Base-by-base conservation (phyloP, 371 early-diverging fungal species). In the Mucor piriformis region DNA sequence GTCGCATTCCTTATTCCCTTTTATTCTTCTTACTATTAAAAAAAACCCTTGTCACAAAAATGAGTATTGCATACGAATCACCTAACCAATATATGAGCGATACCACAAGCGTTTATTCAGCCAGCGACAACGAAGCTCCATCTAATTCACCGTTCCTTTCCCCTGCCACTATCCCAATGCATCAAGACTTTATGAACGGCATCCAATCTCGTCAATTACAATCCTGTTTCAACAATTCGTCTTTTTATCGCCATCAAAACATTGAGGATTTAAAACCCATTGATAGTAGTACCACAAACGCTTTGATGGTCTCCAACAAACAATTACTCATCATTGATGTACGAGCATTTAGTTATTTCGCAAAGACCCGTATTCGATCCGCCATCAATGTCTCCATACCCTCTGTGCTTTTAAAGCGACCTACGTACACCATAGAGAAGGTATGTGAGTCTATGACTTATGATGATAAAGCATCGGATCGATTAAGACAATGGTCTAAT, bases 321-420 rank as follows among this genome's bases (percentile, higher is more conserved):
- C 23, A 38, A 21, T 25, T 80, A n/a, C 43, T 82, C 13, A 47
- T 85, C 3, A 64, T 85, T 29, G 85, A 85, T 63, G 72, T 83
- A 56, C 72, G 84, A 11, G 64, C 85, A 0, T 54, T 70, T 38
- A 52, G 51, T 0, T 68, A 69, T 21, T 73, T 67, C 50, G 58
- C 76, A 10, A 46, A 50, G 3, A 57, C 51, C 13, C 59, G 70
- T 6, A 77, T 85, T 34, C 64, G 61, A 32, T 52, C 63, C 0
- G 63, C 84, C 0, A 69, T 85, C 15, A 63, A 73, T 44, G 61
- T 85, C 10, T 70, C 74, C 38, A 64, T 81, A 1, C 83, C 85
- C 13, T 74, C 57, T 25, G 75, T 82, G 23, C 52, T 85, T 0
- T 58, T 85, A 38, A 74, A 72, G 40, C 46, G 85, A 52, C 60